Base-by-base conservation (phyloP, 257 asterid genomes). In the Ligustrum vulgare region DNA sequence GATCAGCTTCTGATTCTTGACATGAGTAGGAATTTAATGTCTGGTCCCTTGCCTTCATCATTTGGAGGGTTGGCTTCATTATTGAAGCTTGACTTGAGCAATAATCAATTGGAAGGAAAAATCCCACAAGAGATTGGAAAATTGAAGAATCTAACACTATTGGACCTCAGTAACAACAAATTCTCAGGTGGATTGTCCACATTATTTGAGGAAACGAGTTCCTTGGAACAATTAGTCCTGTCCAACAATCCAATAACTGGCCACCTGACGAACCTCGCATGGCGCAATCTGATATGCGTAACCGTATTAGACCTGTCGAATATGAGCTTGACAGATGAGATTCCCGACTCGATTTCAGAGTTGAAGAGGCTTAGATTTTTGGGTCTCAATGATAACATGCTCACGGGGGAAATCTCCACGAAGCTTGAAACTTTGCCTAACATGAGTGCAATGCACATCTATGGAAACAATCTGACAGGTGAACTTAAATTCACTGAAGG, bases 391-490 rank as follows among this genome's bases (percentile, higher is more conserved):
- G 94, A 90, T 34, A 95, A 95, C 86, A 81, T 78, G 80, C 85
- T 95, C 43, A 84, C 82, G 10, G 99, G 99, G 64, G 72, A 58
- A 1, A 80, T 93, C 43, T 86, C 97, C n/a, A 51, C 84, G 41
- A 82, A 77, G 75, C 83, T 95, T 72, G 94, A 60, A 60, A 60
- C 67, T 68, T 37, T 93, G 84, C 92, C 98, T 6, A 84, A 86
- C 82, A 82, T 86, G 0, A 78, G 84, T 82, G 92, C 97, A 8
- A 56, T 95, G 58, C 93, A 91, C 81, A 62, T 95, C 45, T 87
- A 95, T 77, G 97, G 96, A 6, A 95, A 95, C 77, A 90, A 95
- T 76, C 84, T 95, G 83, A 88, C 91, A 56, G 99, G 99, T 8
- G 84, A 85, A 81, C 94, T 95, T 58, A 75, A 82, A 67, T 95